Base-by-base conservation (phyloP, 2,329 filamentous ascomycete genomes). In the Chrysoporthe cubensis region DNA sequence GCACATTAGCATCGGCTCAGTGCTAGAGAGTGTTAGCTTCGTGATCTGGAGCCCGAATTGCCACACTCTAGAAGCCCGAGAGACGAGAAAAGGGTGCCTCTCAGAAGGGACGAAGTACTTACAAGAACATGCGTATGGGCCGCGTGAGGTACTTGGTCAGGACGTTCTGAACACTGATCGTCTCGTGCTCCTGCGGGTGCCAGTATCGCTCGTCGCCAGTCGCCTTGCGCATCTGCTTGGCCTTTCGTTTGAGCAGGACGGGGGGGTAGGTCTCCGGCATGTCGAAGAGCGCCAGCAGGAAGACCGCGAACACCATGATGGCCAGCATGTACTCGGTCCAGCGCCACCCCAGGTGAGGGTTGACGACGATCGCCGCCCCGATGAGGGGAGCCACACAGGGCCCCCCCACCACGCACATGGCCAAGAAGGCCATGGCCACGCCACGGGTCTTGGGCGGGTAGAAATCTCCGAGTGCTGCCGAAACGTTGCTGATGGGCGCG, bases 1-100 rank as follows among this genome's bases (percentile, higher is more conserved):
- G 48, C 76, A 78, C 1, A 79, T 76, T 13, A 84, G 78, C 73
- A 84, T 84, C 0, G 83, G 82, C 68, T 85, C 81, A 1, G 79
- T 82, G 16, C 48, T 52, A 26, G 21, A 14, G 4, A 52, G n/a
- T 1, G 11, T 52, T 2, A 52, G 21, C 14, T 26, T 11, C 48
- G 14, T 32, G 48, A n/a, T 32, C 48, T 13, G 21, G 18, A n/a
- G 21, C 48, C 14, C 5, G 21, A 26, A 32, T 4, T 4, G 14
- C 21, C 14, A 5, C 26, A 26, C 26, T 26, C 26, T 26, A 26
- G 26, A 26, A 26, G 26, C 26, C 26, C 26, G 26, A 26, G 26
- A 2, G 26, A 26, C 26, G 26, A 26, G 26, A 26, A 26, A 26
- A 2, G 26, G 26, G 26, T 2, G 26, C 26, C 2, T 26, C 26